Evolutionary conservation across 169 alveolate genomes (phyloP).

Genomic region (Cryptosporidium felis): DNA sequence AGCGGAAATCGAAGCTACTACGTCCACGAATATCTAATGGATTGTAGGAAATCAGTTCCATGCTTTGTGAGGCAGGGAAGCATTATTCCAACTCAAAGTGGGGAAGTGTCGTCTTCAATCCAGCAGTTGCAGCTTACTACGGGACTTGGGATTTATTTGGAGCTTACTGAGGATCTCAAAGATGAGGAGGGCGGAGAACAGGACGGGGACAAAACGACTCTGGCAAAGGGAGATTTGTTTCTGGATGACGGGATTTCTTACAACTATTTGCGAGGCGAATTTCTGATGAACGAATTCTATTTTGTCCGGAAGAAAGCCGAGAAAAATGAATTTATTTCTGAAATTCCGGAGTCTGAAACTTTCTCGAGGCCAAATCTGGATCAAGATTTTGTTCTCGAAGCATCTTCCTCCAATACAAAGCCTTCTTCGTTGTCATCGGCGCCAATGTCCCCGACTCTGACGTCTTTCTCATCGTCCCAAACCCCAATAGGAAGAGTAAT

Average conservation of each 20-base stretch:
- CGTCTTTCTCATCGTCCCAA: too few relatives aligned
- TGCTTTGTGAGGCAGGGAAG: conserved; percentile 44
- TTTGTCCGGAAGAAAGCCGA: not conserved
- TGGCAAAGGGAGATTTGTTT: conserved; percentile 36
- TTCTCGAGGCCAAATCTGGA: not conserved
- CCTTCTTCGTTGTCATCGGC: not conserved
- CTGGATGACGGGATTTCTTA: conserved; percentile 61
- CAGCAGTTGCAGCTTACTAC: conserved; percentile 23
- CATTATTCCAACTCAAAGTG: conserved; percentile 50
- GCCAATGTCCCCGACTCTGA: too few relatives aligned
- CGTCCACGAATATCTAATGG: conserved; percentile 4
- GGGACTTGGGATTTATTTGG: conserved; percentile 7
- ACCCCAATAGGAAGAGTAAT: not conserved
- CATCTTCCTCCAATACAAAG: not conserved
- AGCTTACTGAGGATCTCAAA: not conserved
- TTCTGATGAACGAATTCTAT: not conserved
- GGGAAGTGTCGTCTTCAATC: conserved; percentile 37
- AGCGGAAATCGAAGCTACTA: not conserved
- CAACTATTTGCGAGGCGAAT: conserved; percentile 62
- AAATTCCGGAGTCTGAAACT: not conserved
- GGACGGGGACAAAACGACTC: not conserved
- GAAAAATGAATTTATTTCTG: not conserved
- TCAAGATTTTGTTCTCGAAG: not conserved
- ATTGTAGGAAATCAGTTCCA: not conserved
- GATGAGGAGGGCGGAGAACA: too few relatives aligned